These are phyloP conservation scores for Rhytidhysteron rufulum DNA, from an alignment of 2,329 filamentous ascomycete genomes.

Conservation along the genomic window DNA sequence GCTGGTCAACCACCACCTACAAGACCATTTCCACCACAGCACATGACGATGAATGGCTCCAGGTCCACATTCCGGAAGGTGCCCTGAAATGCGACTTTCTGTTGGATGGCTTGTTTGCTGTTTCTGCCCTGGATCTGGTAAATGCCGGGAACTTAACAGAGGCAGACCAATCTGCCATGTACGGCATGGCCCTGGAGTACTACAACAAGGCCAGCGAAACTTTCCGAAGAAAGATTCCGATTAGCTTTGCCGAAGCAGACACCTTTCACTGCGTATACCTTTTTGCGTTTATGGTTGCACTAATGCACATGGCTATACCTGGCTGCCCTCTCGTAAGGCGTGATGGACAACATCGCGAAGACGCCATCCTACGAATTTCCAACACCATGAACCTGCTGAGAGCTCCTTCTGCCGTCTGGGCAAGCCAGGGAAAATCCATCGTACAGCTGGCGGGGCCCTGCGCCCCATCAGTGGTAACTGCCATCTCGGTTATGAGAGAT, in stretches of 20 bases:
- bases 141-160: slow-evolving; percentile 8
- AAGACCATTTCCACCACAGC: slow-evolving; percentile 37
- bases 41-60: slow-evolving; percentile 26
- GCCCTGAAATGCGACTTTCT: not conserved
- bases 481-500: no score
- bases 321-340: no score
- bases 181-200: slow-evolving; percentile 31
- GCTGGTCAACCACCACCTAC: slow-evolving; percentile 48
- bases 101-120: slow-evolving; percentile 10
- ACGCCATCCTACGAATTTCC: no score
- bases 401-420: no score
- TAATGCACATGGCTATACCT: no score
- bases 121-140: slow-evolving; percentile 33
- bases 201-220: slow-evolving; percentile 29
- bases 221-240: slow-evolving; percentile 26
- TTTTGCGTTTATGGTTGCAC: not conserved
- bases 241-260: slow-evolving; percentile 25
- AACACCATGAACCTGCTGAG: no score
- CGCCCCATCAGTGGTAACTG: no score
- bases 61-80: not conserved
- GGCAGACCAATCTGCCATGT: slow-evolving; percentile 18
- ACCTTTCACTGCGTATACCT: slow-evolving; percentile 20
- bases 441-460: no score
- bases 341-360: no score
- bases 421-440: no score